These are phyloP conservation scores for Megacollybia marginata DNA, from an alignment of 768 basidiomycete genomes.

Conservation along the genomic window DNA sequence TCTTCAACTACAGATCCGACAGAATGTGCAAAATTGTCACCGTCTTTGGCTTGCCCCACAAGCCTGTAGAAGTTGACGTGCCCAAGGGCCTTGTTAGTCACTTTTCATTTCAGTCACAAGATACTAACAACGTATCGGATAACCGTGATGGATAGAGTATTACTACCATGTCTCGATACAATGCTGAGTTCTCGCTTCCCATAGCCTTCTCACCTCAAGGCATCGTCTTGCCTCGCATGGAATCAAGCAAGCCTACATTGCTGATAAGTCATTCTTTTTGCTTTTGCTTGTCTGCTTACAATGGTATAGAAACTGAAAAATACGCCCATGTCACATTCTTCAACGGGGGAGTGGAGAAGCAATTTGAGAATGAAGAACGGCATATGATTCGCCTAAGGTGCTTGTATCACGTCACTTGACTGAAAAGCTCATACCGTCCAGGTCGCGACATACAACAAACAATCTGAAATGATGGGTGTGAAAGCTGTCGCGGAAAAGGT, in stretches of 20 bases:
- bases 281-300: constrained; percentile 12
- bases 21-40: too few species aligned
- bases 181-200: constrained; percentile 81
- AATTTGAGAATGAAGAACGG: constrained; percentile 76
- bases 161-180: constrained; percentile 92
- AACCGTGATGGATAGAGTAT: constrained; percentile 94
- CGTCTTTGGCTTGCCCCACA: constrained; percentile 76
- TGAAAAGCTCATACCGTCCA: too few species aligned
- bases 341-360: constrained; percentile 93
- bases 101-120: too few species aligned
- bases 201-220: constrained; percentile 90
- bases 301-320: constrained; percentile 99
- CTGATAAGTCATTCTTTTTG: constrained; percentile 38
- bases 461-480: too few species aligned
- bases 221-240: constrained; percentile 96
- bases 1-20: constrained; percentile 99
- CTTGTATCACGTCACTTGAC: too few species aligned
- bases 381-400: constrained; percentile 90
- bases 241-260: constrained; percentile 88
- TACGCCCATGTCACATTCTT: constrained; percentile 98
- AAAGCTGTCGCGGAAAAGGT: too few species aligned
- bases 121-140: constrained; percentile 34
- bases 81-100: constrained; percentile 70
- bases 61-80: constrained; percentile 76
- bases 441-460: too few species aligned